Conservation (phyloP, 23 red algal species). For the Chondrus crispus region DNA sequence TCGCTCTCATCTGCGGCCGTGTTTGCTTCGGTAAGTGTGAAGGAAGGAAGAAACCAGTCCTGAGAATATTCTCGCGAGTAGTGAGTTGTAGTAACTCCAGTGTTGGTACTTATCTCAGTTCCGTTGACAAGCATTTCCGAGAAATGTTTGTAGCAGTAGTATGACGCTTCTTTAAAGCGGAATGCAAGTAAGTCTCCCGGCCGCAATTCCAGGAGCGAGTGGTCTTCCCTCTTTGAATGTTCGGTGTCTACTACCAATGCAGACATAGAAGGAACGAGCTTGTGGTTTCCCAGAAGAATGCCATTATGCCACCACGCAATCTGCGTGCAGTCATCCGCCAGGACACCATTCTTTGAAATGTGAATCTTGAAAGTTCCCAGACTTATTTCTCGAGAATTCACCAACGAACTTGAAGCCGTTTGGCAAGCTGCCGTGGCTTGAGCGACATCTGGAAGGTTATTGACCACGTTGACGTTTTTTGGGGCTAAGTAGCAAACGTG, state of each 20-base stretch:
- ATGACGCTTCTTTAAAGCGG: constrained; percentile 28
- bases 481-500: constrained; percentile 41
- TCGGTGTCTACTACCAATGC: constrained; percentile 10
- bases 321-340: constrained; percentile 42
- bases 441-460: constrained; percentile 19
- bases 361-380: constrained; percentile 39
- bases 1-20: constrained; percentile 50
- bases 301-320: constrained; percentile 68
- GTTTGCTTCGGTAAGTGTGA: constrained; percentile 21
- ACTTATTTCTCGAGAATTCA: constrained; percentile 24
- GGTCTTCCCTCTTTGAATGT: constrained; percentile 18
- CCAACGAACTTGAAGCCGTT: neutral
- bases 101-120: neutral
- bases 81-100: constrained; percentile 5
- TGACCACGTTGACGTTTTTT: neutral
- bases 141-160: constrained; percentile 64
- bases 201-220: constrained; percentile 44
- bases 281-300: constrained; percentile 19
- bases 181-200: constrained; percentile 58
- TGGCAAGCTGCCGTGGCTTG: constrained; percentile 16
- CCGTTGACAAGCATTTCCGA: constrained; percentile 57
- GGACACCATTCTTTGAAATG: constrained; percentile 18
- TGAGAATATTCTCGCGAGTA: constrained; percentile 40
- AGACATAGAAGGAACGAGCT: neutral
- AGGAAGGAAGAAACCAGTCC: constrained; percentile 52